Evolutionary conservation across 129 eudicot species (phyloP), one percentile per base, ranked within the genome.

Genomic region (Chrysanthemum seticuspe): DNA sequence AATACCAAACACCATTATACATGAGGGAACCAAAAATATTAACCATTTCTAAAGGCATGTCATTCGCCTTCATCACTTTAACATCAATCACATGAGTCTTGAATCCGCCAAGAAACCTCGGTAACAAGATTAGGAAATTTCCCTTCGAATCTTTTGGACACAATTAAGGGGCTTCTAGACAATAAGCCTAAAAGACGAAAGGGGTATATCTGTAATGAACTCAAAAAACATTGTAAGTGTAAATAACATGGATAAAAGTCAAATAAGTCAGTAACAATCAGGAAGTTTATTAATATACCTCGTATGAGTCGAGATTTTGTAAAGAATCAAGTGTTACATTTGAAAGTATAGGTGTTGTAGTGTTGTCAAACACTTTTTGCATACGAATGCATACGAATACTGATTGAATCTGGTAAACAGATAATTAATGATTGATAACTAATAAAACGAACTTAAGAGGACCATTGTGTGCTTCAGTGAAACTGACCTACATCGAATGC

Each of bases 111-210:
- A 53, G 62, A 75, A 79, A 45, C 99, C 99, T 72, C 76, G 57
- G 14, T 72, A 68, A 90, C 53, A 29, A 67, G 58, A 34, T 86
- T 82, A 0, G 97, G 96, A 54, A 90, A 83, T 23, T 60, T 74
- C 99, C 99, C 97, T 56, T 57, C 27, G 68, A 66, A 95, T 86
- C 96, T 86, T 67, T 97, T 97, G 89, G 89, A 88, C 75, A 90
- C 73, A 23, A 84, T 67, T 80, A 95, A 19, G 96, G 96, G 91
- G 51, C 81, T 73, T 78, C 82, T 82, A 61, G 85, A 83, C 53
- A 25, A 2, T 66, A 85, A 56, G 21, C 21, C 21, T 19, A 19
- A 19, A 19, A 19, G 21, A 44, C 60, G 72, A 69, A 19, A 56
- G 10, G 97, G 96, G 67, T 75, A 82, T 78, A 88, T 48, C 99